Evolutionary conservation across 1,284 basidiomycete genomes (phyloP), one percentile per base, ranked within the genome.

Genomic region (Meripilus lineatus): DNA sequence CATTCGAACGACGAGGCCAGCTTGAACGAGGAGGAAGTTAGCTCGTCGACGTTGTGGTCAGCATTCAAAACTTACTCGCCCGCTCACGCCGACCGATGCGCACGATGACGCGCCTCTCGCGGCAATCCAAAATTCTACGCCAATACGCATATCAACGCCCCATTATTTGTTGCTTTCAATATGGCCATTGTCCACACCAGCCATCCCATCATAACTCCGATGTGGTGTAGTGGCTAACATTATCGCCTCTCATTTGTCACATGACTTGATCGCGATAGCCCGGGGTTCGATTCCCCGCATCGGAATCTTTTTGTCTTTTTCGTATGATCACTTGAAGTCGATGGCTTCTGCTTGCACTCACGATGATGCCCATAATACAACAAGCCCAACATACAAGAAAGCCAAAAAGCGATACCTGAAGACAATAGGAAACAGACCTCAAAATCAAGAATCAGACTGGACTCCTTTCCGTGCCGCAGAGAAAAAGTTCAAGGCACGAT

Each of bases 401-500:
- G 83, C 84, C 0, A 68, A 70, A 15, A 68, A 73, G 44, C 75
- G 72, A 38, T 71, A 77, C 59, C 54, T 68, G 45, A 86, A 79
- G 59, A 71, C 80, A 0, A 81, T 75, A n/a, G 76, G 66, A 48
- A 74, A 78, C 55, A 70, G 75, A 54, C 61, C 63, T 5, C 54
- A 55, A 1, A 63, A 69, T 20, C 49, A 66, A 6, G 72, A 78
- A 17, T 52, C 62, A 13, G 70, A 73, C 40, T 86, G 84, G 81
- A 78, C 86, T 0, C 71, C 81, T 0, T 90, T 90, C 58, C 71
- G 88, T 55, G 72, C 72, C 0, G 78, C 79, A 26, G 88, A 90
- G 62, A 90, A 90, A 62, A 75, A 69, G 40, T 90, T 75, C 70
- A 90, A 88, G 62, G 70, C 82, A 0, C 72, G 74, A 28, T 89